phyloP scores from a whole-genome alignment of 345 rosid species.

The Salix viminalis region DNA sequence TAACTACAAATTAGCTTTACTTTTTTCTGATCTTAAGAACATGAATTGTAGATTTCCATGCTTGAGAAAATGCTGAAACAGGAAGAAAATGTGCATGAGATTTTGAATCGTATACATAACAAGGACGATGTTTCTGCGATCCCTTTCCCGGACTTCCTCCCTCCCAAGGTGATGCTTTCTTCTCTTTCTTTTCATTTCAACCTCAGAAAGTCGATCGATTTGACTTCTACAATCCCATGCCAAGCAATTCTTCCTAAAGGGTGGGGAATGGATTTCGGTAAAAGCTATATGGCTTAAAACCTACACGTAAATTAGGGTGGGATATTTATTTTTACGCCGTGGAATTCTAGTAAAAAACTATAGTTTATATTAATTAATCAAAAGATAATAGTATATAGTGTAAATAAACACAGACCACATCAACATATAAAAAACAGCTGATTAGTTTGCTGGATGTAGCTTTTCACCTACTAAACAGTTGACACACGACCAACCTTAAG shows the following conservation, averaged over 20 bases:
- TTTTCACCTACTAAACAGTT: conserved; percentile 6
- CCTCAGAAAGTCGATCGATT: too few relatives aligned
- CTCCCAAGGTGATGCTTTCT: conserved; percentile 57
- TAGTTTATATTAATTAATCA: too few relatives aligned
- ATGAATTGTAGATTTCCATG: conserved; percentile 43
- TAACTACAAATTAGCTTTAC: neutral
- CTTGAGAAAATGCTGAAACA: conserved; percentile 74
- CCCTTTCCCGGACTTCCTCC: conserved; percentile 62
- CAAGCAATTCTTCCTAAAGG: neutral
- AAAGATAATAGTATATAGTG: too few relatives aligned
- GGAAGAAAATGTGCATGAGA: conserved; percentile 72
- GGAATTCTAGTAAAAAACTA: neutral
- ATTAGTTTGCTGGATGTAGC: neutral
- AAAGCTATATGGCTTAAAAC: too few relatives aligned
- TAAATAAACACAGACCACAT: too few relatives aligned
- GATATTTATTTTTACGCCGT: neutral
- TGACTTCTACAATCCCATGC: neutral
- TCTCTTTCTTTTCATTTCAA: neutral
- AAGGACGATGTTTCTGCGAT: conserved; percentile 37
- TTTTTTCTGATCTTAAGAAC: neutral
- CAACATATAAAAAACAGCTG: neutral
- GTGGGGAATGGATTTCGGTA: neutral
- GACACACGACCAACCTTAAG: neutral
- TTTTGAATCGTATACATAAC: conserved; percentile 52
- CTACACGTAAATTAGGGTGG: neutral